phyloP scores from a whole-genome alignment of 1,139 yeast species.

The Kluyveromyces sp. region DNA sequence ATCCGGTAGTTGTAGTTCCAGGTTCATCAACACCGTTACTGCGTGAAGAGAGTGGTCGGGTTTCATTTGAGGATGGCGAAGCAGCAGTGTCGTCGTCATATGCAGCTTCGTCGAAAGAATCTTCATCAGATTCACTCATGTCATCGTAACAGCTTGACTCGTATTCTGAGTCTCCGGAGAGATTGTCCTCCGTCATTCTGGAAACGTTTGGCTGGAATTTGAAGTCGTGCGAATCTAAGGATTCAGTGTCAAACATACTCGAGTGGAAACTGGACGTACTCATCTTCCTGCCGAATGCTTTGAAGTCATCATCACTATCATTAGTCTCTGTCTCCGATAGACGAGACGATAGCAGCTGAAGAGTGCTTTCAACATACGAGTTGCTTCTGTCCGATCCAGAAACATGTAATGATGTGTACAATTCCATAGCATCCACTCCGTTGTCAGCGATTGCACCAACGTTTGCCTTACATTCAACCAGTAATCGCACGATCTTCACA shows the following conservation, averaged over 20 bases:
- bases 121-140: constrained; percentile 29
- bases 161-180: constrained; percentile 27
- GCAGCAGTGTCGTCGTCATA: neutral
- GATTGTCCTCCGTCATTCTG: constrained; percentile 20
- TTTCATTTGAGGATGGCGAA: neutral
- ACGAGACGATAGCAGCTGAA: constrained; percentile 11
- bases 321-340: constrained; percentile 9
- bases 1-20: constrained; percentile 49
- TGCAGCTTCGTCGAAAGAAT: constrained; percentile 17
- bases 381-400: constrained; percentile 14
- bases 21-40: constrained; percentile 26
- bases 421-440: constrained; percentile 45
- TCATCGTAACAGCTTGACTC: constrained; percentile 27
- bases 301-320: constrained; percentile 10
- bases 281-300: constrained; percentile 16
- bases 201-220: constrained; percentile 26
- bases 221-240: constrained; percentile 23
- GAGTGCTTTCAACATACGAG: constrained; percentile 15
- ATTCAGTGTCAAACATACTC: constrained; percentile 47
- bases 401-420: constrained; percentile 37
- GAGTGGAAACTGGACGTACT: constrained; percentile 45
- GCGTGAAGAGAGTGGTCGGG: neutral
- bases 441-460: constrained; percentile 48
- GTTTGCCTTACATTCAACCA: constrained; percentile 49
- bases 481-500: constrained; percentile 43